Evolutionary conservation across 148 eudicot species (phyloP), one percentile per base, ranked within the genome.

Genomic region (Rhododendron kiyosumense): DNA sequence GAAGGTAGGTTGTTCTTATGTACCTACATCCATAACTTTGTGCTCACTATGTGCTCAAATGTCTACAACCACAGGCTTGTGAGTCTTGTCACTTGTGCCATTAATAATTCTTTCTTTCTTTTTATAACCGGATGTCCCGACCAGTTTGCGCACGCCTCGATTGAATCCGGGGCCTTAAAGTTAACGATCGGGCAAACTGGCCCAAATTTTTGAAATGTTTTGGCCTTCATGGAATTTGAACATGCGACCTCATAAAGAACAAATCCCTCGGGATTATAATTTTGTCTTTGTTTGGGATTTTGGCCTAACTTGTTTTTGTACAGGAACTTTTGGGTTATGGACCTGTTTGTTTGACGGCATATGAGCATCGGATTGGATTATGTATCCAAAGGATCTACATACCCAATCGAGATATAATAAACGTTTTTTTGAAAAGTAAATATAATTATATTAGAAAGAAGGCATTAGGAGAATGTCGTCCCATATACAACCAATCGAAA

Each of bases 1-100:
- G 96, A 97, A 95, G 99, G 99, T 97, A 87, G 92, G 99, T 91
- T 83, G 14, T 73, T 78, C 46, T 22, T 10, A 18, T 63, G 30
- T 45, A 43, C 76, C n/a, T 12, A 59, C n/a, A 73, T 18, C 5
- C 2, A 75, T 52, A 75, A n/a, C 46, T 52, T 22, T 76, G 52
- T 51, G 18, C 13, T 83, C 13, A 41, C 45, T 24, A 69, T 32
- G 36, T 69, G 3, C 4, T 15, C 3, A 75, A 17, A 7, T 18
- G 2, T 13, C 24, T 34, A 75, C 45, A 34, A 34, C 22, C 24
- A 36, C 46, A 75, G 17, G 61, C 36, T n/a, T 14, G 61, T 79
- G 82, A 63, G 61, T 46, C 61, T 26, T n/a, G n/a, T n/a, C n/a
- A n/a, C n/a, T n/a, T 28, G 38, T 49, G 82, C 82, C 61, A 79